Evolutionary conservation across 148 eudicot genomes (phyloP).

Genomic region (Rhododendron griersonianum): DNA sequence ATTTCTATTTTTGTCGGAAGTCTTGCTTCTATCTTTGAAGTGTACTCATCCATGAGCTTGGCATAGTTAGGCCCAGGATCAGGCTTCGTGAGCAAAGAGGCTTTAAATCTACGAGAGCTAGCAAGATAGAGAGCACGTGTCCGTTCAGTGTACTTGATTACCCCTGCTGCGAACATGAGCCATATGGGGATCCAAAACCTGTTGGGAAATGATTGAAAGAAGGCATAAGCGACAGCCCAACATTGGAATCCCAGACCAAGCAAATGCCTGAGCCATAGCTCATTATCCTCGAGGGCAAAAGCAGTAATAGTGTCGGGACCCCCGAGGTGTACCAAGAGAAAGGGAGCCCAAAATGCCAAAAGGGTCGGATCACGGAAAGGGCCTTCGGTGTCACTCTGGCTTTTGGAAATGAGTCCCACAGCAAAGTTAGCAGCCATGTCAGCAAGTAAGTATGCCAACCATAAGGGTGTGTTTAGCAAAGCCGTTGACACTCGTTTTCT

Average conservation of each 20-base stretch:
- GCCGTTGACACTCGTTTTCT: constrained; percentile 22
- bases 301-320: constrained; percentile 42
- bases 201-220: constrained; percentile 20
- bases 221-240: constrained; percentile 20
- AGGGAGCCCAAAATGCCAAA: constrained; percentile 36
- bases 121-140: constrained; percentile 27
- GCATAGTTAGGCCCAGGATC: constrained; percentile 47
- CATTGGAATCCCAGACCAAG: constrained; percentile 32
- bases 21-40: constrained; percentile 4
- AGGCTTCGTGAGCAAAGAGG: constrained; percentile 30
- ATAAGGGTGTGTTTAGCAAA: constrained; percentile 16
- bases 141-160: constrained; percentile 32
- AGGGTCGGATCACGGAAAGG: background rate
- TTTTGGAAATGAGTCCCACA: constrained; percentile 35
- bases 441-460: constrained; percentile 40
- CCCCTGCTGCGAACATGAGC: constrained; percentile 22
- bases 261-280: constrained; percentile 39
- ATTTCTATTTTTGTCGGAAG: constrained; percentile 19
- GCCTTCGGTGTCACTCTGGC: background rate
- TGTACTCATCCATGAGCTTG: constrained; percentile 35
- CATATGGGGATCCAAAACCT: constrained; percentile 20
- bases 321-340: constrained; percentile 36
- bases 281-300: constrained; percentile 33
- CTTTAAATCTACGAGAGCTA: constrained; percentile 13
- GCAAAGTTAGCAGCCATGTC: constrained; percentile 32